phyloP scores from a whole-genome alignment of 495 filamentous ascomycete genomes.

The Pyrenula massariospora region DNA sequence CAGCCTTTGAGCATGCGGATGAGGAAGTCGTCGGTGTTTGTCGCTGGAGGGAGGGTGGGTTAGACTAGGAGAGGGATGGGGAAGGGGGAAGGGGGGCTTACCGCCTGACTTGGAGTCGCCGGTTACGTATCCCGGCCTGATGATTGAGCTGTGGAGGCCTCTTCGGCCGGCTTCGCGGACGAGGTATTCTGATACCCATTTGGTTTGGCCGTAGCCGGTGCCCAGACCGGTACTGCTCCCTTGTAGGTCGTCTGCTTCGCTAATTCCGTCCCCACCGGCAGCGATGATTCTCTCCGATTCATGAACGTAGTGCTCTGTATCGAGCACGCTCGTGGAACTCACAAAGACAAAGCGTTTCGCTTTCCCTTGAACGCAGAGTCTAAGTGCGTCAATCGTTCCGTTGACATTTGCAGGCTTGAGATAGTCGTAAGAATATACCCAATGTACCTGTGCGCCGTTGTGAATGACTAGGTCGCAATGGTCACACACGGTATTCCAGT shows the following conservation, averaged over 20 bases:
- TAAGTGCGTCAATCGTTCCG: constrained; percentile 65
- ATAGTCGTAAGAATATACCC: constrained; percentile 70
- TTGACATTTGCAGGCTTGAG: constrained; percentile 71
- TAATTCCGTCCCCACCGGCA: constrained; percentile 39
- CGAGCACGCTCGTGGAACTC: constrained; percentile 74
- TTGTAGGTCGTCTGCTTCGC: constrained; percentile 53
- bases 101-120: constrained; percentile 61
- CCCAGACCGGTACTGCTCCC: constrained; percentile 53
- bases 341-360: constrained; percentile 77
- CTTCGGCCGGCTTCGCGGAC: constrained; percentile 67
- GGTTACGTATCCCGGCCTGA: constrained; percentile 79
- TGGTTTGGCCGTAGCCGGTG: constrained; percentile 87
- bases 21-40: constrained; percentile 86
- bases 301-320: constrained; percentile 67
- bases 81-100: too few relatives aligned
- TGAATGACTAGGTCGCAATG: constrained; percentile 74
- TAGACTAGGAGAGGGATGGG: too few relatives aligned
- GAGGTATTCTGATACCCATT: constrained; percentile 76
- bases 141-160: constrained; percentile 62
- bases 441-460: constrained; percentile 83
- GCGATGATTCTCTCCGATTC: constrained; percentile 50
- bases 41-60: constrained; percentile 30
- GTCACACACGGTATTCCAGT: constrained; percentile 51
- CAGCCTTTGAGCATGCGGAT: constrained; percentile 84
- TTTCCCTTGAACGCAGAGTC: constrained; percentile 63